A percentile compares a stretch with the other conserved stretches of the same genome.
These are phyloP conservation scores for Leccinellum luteum DNA, from an alignment of 768 basidiomycete genomes.

Conservation along the genomic window DNA sequence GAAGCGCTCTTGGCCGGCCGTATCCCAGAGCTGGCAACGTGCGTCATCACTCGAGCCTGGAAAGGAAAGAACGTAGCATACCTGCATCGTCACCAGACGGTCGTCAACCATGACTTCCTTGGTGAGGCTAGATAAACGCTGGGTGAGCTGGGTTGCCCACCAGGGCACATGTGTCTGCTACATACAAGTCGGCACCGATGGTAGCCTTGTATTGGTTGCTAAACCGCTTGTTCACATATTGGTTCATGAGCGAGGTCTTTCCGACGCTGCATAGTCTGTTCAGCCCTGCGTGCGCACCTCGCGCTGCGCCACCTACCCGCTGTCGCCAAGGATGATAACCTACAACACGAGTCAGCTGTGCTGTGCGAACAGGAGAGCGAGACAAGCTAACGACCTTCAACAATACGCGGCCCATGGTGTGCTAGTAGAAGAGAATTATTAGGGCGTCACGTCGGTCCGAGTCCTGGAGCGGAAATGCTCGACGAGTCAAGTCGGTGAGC, in stretches of 20 bases:
- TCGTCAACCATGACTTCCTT: constrained; percentile 99
- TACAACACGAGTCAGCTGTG: constrained; percentile 31
- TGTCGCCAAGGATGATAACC: constrained; percentile 99
- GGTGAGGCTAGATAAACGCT: constrained; percentile 61
- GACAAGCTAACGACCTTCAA: constrained; percentile 60
- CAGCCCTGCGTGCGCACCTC: neutral
- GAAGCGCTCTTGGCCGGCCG: constrained; percentile 99
- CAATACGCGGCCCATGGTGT: constrained; percentile 77
- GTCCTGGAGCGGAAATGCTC: neutral
- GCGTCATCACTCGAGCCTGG: constrained; percentile 1
- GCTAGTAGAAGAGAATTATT: neutral
- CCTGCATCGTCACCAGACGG: constrained; percentile 98
- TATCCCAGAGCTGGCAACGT: constrained; percentile 90
- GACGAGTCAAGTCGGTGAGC: constrained; percentile 18
- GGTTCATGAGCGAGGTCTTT: constrained; percentile 99
- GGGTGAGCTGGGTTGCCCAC: constrained; percentile 4
- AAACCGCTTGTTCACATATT: constrained; percentile 99
- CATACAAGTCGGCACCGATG: constrained; percentile 94
- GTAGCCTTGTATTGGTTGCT: constrained; percentile 99
- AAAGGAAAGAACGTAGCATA: constrained; percentile 29
- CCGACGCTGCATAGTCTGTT: constrained; percentile 64
- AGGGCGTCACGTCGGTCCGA: constrained; percentile 12
- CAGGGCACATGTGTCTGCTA: constrained; percentile 38
- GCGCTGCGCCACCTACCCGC: constrained; percentile 57
- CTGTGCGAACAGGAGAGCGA: neutral